These are phyloP conservation scores for Drechslerella coelobrocha DNA, from an alignment of 2,329 filamentous ascomycete genomes.

Conservation along the genomic window DNA sequence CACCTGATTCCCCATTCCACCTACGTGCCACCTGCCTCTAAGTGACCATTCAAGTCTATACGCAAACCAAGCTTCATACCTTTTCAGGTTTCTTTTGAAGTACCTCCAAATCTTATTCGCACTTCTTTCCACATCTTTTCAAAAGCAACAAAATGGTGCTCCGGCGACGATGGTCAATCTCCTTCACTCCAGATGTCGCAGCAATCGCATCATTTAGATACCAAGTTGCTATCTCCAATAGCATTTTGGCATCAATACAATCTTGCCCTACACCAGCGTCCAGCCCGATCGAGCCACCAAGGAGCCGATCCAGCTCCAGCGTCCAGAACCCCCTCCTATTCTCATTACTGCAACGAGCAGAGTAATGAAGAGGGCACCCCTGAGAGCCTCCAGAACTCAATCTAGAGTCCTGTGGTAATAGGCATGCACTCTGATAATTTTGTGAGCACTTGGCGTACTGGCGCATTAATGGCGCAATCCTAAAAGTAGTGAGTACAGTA, in stretches of 20 bases:
- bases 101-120: background rate
- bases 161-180: constrained; percentile 48
- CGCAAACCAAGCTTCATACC: background rate
- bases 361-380: background rate
- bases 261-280: constrained; percentile 38
- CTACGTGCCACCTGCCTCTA: background rate
- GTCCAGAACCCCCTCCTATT: constrained; percentile 46
- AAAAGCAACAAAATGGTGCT: constrained; percentile 36
- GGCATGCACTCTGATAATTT: too few species aligned
- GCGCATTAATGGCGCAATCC: too few species aligned
- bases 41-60: background rate
- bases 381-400: too few species aligned
- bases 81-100: background rate
- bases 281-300: constrained; percentile 38
- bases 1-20: constrained; percentile 16
- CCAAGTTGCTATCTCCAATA: constrained; percentile 49
- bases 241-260: constrained; percentile 45
- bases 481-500: too few species aligned
- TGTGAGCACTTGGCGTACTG: too few species aligned
- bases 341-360: constrained; percentile 36
- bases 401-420: too few species aligned
- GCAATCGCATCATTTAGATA: constrained; percentile 49
- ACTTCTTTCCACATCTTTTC: background rate
- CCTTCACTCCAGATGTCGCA: constrained; percentile 34
- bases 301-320: constrained; percentile 13